Evolutionary conservation across 2,329 filamentous ascomycete species (phyloP).

Genomic region (Colletotrichum graminicola): DNA sequence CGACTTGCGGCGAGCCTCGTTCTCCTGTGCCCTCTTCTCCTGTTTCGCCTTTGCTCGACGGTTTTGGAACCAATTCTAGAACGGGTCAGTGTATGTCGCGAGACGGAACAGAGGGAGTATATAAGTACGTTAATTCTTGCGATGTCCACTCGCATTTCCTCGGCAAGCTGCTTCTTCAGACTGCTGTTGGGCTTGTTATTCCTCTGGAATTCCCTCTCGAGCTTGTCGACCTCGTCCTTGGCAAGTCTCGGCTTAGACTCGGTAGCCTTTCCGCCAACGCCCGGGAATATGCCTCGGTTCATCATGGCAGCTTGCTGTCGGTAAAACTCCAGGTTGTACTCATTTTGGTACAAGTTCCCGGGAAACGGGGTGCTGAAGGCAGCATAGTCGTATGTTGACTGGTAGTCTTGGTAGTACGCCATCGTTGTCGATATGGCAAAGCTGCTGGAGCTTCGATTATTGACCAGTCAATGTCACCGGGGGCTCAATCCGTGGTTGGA

Average conservation of each 20-base stretch:
- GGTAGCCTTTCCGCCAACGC: conserved; percentile 49
- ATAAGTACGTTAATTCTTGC: conserved; percentile 70
- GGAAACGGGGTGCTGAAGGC: conserved; percentile 29
- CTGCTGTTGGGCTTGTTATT: conserved; percentile 75
- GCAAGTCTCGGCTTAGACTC: conserved; percentile 67
- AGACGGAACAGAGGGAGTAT: conserved; percentile 35
- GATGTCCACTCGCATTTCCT: conserved; percentile 72
- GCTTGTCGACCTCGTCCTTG: conserved; percentile 69
- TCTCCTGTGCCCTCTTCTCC: conserved; percentile 67
- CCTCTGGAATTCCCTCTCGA: conserved; percentile 72
- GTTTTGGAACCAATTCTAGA: conserved; percentile 78
- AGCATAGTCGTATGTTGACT: conserved; percentile 28
- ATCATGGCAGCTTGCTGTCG: conserved; percentile 41
- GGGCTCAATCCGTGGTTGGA: background rate
- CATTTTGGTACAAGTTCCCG: conserved; percentile 30
- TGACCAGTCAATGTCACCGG: background rate
- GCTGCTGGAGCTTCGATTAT: conserved; percentile 3
- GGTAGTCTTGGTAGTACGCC: conserved; percentile 39
- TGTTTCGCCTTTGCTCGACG: conserved; percentile 74
- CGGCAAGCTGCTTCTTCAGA: conserved; percentile 71
- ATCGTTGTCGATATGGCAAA: conserved; percentile 22
- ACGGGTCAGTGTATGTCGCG: conserved; percentile 47
- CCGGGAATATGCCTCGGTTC: conserved; percentile 29
- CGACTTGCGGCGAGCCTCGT: conserved; percentile 54
- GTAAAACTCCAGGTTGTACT: conserved; percentile 22